Conservation (phyloP, 2,329 filamentous ascomycete genomes). For the Conoideocrella luteorostrata region DNA sequence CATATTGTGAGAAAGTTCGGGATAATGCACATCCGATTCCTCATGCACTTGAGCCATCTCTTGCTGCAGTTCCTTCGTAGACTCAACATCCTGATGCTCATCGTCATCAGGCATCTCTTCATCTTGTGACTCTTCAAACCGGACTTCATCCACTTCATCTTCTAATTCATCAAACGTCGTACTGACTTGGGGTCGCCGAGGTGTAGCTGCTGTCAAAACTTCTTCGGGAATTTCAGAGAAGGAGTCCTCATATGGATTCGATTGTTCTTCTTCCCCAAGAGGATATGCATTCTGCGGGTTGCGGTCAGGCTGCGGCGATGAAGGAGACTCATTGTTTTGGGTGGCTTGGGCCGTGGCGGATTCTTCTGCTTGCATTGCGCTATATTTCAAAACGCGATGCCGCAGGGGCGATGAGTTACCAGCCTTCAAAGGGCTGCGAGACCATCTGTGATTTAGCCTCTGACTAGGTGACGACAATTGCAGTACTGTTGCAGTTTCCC, state of each 20-base stretch:
- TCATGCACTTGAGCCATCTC: neutral
- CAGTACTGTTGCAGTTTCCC: neutral
- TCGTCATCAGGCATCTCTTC: neutral
- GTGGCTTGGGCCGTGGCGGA: slow-evolving; percentile 4
- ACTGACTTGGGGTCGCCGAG: slow-evolving; percentile 20
- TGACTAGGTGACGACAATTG: slow-evolving; percentile 16
- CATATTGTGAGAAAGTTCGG: neutral
- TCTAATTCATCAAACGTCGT: slow-evolving; percentile 7
- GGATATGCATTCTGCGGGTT: slow-evolving; percentile 7
- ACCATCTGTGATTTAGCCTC: slow-evolving; percentile 21
- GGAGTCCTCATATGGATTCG: slow-evolving; percentile 43
- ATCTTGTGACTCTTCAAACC: neutral
- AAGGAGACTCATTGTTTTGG: neutral
- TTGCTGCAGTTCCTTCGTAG: neutral
- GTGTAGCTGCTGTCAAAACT: slow-evolving; percentile 44
- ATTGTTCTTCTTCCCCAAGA: slow-evolving; percentile 22
- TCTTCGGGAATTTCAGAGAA: slow-evolving; percentile 51
- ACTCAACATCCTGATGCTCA: neutral
- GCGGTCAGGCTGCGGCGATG: slow-evolving; percentile 6
- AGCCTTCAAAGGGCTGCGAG: slow-evolving; percentile 29
- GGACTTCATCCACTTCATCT: slow-evolving; percentile 1
- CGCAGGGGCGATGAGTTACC: slow-evolving; percentile 23
- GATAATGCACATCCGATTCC: neutral
- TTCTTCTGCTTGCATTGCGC: slow-evolving; percentile 18
- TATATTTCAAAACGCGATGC: slow-evolving; percentile 26